A percentile compares a stretch with the other conserved stretches of the same genome.
Conservation (phyloP, 306 rosid species). For the Mucuna pruriens region DNA sequence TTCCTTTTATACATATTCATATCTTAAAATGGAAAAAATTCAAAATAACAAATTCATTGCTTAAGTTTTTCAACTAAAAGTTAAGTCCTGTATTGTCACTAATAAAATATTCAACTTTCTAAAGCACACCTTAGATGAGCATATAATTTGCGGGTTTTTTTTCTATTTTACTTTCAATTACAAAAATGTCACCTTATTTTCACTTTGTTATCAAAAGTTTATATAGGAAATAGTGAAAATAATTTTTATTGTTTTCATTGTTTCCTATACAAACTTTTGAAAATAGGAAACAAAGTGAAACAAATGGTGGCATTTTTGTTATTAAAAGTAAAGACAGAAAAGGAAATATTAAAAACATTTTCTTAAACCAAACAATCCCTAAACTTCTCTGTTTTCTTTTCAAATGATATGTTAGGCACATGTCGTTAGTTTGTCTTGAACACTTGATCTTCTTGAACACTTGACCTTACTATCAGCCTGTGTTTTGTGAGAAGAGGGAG, state of each 20-base stretch:
- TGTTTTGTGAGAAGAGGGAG: slow-evolving; percentile 6
- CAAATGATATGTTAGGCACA: neutral
- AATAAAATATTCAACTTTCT: slow-evolving; percentile 17
- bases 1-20: neutral
- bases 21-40: slow-evolving; percentile 16
- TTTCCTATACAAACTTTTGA: neutral
- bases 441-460: neutral
- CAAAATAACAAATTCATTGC: neutral
- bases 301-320: neutral
- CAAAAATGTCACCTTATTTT: neutral
- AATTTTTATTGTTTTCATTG: neutral
- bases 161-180: neutral
- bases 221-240: too few species aligned
- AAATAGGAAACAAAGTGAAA: neutral
- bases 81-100: neutral
- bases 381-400: neutral
- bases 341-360: neutral
- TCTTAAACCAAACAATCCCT: neutral
- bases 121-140: slow-evolving; percentile 22
- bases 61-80: neutral
- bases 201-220: neutral
- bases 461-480: slow-evolving; percentile 6
- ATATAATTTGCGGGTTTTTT: neutral
- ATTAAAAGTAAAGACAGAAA: neutral
- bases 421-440: slow-evolving; percentile 18